Evolutionary conservation across 768 basidiomycete species (phyloP).

Genomic region (Amanita fuliginea): DNA sequence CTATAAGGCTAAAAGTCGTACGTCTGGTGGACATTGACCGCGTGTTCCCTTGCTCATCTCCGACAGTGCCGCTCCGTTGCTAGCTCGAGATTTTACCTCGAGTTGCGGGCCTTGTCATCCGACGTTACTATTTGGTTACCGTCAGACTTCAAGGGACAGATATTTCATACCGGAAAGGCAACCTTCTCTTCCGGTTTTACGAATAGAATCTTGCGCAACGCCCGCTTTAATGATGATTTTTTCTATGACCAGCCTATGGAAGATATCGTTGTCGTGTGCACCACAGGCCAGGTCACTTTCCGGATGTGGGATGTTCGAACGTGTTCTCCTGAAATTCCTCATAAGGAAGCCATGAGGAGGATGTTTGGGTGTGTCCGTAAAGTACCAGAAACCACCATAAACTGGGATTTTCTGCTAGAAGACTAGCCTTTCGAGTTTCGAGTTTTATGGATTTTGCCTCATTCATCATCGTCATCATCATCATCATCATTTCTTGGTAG

Average conservation of each 20-base stretch:
- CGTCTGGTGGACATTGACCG: constrained; percentile 19
- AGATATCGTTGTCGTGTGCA: constrained; percentile 55
- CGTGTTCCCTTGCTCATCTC: constrained; percentile 9
- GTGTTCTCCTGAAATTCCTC: constrained; percentile 48
- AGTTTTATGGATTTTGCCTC: constrained; percentile 5
- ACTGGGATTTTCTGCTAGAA: constrained; percentile 76
- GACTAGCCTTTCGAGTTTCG: constrained; percentile 27
- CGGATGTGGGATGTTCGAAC: constrained; percentile 74
- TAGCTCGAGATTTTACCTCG: constrained; percentile 49
- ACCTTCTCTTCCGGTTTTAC: constrained; percentile 63
- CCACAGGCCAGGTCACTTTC: constrained; percentile 52
- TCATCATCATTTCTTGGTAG: constrained; percentile 2
- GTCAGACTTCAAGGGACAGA: constrained; percentile 66
- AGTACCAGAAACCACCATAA: constrained; percentile 42
- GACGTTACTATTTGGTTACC: constrained; percentile 71
- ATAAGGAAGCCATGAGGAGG: constrained; percentile 53
- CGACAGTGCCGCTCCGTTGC: constrained; percentile 41
- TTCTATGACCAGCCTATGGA: constrained; percentile 25
- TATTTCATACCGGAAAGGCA: constrained; percentile 40
- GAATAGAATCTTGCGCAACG: constrained; percentile 52
- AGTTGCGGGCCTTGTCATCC: constrained; percentile 53
- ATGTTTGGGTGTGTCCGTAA: constrained; percentile 51
- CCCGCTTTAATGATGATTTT: constrained; percentile 31
- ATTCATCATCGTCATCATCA: too few relatives aligned
- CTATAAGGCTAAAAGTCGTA: constrained; percentile 66